Evolutionary conservation across 768 basidiomycete species (phyloP).

Genomic region (Rhizopogon rudus): DNA sequence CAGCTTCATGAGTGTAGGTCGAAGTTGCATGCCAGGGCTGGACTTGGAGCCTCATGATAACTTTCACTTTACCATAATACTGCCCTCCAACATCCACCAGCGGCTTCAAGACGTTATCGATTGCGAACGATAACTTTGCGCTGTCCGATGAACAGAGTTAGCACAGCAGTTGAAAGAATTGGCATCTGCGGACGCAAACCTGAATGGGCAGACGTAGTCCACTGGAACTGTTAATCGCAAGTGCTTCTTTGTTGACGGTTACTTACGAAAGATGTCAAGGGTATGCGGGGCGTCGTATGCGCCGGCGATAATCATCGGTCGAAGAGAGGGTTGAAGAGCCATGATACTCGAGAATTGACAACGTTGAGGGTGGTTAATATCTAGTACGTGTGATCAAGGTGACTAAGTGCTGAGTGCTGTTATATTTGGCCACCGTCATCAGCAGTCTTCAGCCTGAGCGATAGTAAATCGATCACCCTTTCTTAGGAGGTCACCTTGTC

Average conservation of each 20-base stretch:
- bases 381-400: background rate
- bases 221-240: conserved; percentile 35
- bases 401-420: too few relatives aligned
- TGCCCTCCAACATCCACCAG: conserved; percentile 51
- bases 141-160: conserved; percentile 25
- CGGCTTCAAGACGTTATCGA: conserved; percentile 60
- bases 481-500: too few relatives aligned
- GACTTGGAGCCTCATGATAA: conserved; percentile 65
- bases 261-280: conserved; percentile 72
- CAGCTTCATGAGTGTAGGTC: conserved; percentile 76
- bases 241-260: background rate
- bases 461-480: too few relatives aligned
- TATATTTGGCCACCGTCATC: too few relatives aligned
- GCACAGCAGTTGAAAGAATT: background rate
- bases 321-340: conserved; percentile 76
- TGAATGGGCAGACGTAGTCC: conserved; percentile 86
- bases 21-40: conserved; percentile 82
- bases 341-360: conserved; percentile 32
- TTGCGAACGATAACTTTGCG: conserved; percentile 53
- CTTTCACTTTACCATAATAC: conserved; percentile 70
- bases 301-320: conserved; percentile 61
- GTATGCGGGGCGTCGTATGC: conserved; percentile 60
- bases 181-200: conserved; percentile 29
- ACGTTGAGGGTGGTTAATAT: background rate
- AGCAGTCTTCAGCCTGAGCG: too few relatives aligned